These are phyloP conservation scores for Celoporthe dispersa DNA, from an alignment of 2,329 filamentous ascomycete genomes.

Conservation along the genomic window DNA sequence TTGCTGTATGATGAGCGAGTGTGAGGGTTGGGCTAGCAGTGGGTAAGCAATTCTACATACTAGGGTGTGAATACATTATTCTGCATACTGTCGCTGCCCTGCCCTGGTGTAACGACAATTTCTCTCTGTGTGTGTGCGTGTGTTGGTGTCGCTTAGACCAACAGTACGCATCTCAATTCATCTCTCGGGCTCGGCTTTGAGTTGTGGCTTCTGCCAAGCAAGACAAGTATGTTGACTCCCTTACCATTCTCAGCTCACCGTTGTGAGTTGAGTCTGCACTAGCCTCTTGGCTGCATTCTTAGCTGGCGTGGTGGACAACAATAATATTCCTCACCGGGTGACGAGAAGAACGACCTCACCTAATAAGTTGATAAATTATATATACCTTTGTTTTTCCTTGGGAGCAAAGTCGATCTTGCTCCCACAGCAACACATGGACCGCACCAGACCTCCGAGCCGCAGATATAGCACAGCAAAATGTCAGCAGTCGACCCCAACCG, in stretches of 20 bases:
- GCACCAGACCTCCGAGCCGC: not conserved
- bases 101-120: not conserved
- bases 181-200: not conserved
- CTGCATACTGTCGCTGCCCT: not conserved
- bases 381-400: not conserved
- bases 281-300: constrained; percentile 3
- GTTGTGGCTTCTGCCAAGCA: not conserved
- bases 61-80: not conserved
- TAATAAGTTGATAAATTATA: not conserved
- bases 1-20: not conserved
- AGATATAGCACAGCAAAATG: constrained; percentile 15
- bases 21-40: not conserved
- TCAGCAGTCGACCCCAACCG: constrained; percentile 31
- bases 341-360: not conserved
- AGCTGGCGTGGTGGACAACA: not conserved
- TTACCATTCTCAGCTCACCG: not conserved
- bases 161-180: not conserved
- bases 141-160: not conserved
- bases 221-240: not conserved
- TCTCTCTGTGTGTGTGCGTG: not conserved
- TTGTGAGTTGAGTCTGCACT: not conserved
- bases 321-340: not conserved
- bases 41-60: not conserved
- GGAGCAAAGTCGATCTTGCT: not conserved
- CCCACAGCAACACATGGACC: not conserved